Conservation (phyloP, 179 eudicot genomes). For the Sideroxylon spinosum region DNA sequence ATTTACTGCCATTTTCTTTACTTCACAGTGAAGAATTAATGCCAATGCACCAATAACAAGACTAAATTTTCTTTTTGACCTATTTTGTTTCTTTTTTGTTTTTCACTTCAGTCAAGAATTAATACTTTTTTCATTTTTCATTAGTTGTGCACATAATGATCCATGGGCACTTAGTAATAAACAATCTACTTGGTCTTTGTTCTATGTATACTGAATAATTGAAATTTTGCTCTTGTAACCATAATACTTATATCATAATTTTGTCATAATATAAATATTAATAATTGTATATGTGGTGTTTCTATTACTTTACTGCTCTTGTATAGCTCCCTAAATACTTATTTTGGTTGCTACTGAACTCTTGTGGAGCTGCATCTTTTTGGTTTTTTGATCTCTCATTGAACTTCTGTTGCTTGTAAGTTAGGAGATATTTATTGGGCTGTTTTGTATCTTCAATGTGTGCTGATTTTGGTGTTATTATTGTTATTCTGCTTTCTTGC, state of each 20-base stretch:
- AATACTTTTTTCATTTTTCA: constrained; percentile 89
- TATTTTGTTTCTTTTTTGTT: not conserved
- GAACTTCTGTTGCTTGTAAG: too few relatives aligned
- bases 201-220: not conserved
- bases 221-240: not conserved
- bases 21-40: not conserved
- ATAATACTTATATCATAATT: not conserved
- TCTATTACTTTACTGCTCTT: not conserved
- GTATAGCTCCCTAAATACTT: too few relatives aligned
- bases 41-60: not conserved
- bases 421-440: too few relatives aligned
- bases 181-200: not conserved
- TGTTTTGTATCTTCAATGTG: too few relatives aligned
- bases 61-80: not conserved
- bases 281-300: too few relatives aligned
- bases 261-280: not conserved
- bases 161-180: not conserved
- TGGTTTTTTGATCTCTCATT: too few relatives aligned
- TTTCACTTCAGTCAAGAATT: constrained; percentile 62
- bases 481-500: too few relatives aligned
- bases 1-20: too few relatives aligned
- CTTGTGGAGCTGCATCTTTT: too few relatives aligned
- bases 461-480: too few relatives aligned
- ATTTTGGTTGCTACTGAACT: too few relatives aligned
- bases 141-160: too few relatives aligned